Percentiles rank a stretch among this genome's conserved stretches.
Conservation (phyloP, 192 early-diverging fungal genomes). For the Cladochytrium replicatum region DNA sequence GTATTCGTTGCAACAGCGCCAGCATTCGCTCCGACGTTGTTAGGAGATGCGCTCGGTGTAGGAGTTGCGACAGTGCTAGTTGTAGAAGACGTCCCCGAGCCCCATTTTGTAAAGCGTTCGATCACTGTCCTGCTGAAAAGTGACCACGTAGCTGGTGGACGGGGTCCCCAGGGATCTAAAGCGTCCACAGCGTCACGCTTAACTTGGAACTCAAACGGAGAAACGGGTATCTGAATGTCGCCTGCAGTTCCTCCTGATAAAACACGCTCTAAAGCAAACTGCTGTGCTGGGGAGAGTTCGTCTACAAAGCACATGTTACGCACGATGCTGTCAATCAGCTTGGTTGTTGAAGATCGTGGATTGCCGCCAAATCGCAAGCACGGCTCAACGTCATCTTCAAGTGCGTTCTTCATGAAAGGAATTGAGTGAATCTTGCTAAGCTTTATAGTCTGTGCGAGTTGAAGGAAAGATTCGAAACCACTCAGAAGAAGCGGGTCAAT, state of each 20-base stretch:
- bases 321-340: slow-evolving; percentile 67
- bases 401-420: slow-evolving; percentile 64
- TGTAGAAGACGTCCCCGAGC: background rate
- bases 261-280: background rate
- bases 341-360: slow-evolving; percentile 62
- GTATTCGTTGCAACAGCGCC: too few relatives aligned
- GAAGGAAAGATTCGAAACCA: slow-evolving; percentile 70
- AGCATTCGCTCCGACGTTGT: too few relatives aligned
- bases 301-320: slow-evolving; percentile 70
- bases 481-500: slow-evolving; percentile 52
- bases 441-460: slow-evolving; percentile 38
- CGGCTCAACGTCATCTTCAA: slow-evolving; percentile 69
- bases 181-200: background rate
- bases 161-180: background rate
- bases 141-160: background rate
- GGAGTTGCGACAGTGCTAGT: too few relatives aligned
- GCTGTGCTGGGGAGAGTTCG: slow-evolving; percentile 37
- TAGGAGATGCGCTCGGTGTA: too few relatives aligned
- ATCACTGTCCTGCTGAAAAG: slow-evolving; percentile 15
- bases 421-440: slow-evolving; percentile 56
- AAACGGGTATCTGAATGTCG: slow-evolving; percentile 1
- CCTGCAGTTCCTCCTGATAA: background rate
- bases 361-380: slow-evolving; percentile 72
- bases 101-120: slow-evolving; percentile 5
- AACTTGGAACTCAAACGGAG: background rate